Evolutionary conservation across 2,329 filamentous ascomycete species (phyloP).

Genomic region (Allantophomopsis cytisporea): DNA sequence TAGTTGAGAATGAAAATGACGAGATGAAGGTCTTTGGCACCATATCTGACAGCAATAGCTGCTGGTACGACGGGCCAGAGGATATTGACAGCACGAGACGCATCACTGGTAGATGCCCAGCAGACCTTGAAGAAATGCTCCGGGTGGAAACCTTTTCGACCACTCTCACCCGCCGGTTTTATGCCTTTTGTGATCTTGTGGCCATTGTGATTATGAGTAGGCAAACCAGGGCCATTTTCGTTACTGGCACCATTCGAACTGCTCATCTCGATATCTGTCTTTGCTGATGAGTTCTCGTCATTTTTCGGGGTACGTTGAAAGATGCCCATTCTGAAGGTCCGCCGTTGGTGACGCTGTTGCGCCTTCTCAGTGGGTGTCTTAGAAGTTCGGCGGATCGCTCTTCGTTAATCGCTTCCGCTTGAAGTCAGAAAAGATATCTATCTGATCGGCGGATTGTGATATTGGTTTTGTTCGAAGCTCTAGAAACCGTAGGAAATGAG

Average conservation of each 20-base stretch:
- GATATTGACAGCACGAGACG: constrained; percentile 53
- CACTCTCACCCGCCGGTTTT: constrained; percentile 49
- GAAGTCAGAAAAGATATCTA: too few species aligned
- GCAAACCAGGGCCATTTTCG: background rate
- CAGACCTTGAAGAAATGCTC: constrained; percentile 48
- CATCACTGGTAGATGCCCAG: constrained; percentile 46
- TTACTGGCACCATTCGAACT: background rate
- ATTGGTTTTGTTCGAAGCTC: too few species aligned
- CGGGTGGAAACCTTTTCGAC: constrained; percentile 51
- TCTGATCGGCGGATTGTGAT: too few species aligned
- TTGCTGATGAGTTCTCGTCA: too few species aligned
- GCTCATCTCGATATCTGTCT: background rate
- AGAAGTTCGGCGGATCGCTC: too few species aligned
- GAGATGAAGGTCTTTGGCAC: constrained; percentile 39
- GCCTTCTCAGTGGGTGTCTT: too few species aligned
- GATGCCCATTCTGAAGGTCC: too few species aligned
- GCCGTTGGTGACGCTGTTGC: too few species aligned
- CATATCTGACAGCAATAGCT: constrained; percentile 50
- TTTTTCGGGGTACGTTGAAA: too few species aligned
- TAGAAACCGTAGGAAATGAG: too few species aligned
- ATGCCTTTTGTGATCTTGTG: constrained; percentile 20
- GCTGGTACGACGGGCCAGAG: constrained; percentile 65
- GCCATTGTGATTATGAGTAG: constrained; percentile 12
- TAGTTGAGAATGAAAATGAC: constrained; percentile 59
- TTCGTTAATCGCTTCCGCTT: too few species aligned